phyloP scores from a whole-genome alignment of 352 stramenopile species.

The Globisporangium heterothallicum region DNA sequence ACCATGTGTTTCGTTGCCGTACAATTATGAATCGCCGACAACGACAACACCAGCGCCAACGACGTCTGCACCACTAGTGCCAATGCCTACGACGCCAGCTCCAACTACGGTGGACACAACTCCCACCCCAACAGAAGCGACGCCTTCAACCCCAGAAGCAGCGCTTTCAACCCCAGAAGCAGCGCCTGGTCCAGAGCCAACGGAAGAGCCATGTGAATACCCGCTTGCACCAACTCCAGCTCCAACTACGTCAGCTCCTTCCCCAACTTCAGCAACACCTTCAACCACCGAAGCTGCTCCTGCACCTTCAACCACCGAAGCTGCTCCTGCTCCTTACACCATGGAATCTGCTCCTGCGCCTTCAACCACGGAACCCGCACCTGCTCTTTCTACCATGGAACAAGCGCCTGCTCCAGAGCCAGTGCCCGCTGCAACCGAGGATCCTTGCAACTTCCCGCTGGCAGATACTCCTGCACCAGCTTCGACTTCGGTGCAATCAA shows the following conservation, averaged over 20 bases:
- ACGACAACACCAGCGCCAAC: background rate
- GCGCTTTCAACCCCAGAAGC: background rate
- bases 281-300: background rate
- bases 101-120: background rate
- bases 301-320: too few species aligned
- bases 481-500: too few species aligned
- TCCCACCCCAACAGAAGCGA: background rate
- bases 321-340: too few species aligned
- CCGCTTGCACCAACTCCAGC: background rate
- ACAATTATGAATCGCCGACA: constrained; percentile 1
- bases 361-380: too few species aligned
- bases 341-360: too few species aligned
- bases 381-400: too few species aligned
- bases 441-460: background rate
- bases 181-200: background rate
- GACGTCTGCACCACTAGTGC: background rate
- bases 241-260: background rate
- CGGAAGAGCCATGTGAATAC: background rate
- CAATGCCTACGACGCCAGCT: background rate
- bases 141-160: background rate
- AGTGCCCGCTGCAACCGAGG: background rate
- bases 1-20: background rate
- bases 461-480: too few species aligned
- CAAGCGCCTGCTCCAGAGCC: too few species aligned
- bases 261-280: background rate